These are phyloP conservation scores for Bromus sterilis DNA, from an alignment of 176 grass and related monocot species.

Conservation along the genomic window DNA sequence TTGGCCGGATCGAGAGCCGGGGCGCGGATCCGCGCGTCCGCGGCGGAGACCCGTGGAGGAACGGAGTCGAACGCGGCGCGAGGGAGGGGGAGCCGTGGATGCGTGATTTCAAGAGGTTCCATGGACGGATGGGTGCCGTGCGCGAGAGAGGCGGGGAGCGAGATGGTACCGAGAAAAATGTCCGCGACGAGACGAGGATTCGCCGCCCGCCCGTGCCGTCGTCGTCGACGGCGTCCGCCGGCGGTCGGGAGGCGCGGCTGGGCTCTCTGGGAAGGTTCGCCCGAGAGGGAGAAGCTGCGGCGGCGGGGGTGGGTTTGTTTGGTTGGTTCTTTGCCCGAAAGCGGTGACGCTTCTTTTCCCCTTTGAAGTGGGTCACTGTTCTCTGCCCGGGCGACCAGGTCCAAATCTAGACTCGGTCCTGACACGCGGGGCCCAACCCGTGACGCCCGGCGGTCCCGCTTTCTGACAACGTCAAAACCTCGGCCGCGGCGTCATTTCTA, in stretches of 20 bases:
- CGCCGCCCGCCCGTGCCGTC: background rate
- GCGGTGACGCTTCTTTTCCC: background rate
- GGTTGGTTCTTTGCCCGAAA: background rate
- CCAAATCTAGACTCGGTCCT: background rate
- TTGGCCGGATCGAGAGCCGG: background rate
- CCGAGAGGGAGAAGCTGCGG: background rate
- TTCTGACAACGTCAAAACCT: background rate
- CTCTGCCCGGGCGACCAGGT: background rate
- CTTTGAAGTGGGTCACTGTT: background rate
- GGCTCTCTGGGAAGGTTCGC: background rate
- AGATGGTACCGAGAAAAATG: background rate
- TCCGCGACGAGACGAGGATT: background rate
- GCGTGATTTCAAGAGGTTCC: background rate
- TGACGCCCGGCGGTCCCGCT: background rate
- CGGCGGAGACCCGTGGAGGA: too few relatives aligned
- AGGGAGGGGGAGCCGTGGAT: background rate
- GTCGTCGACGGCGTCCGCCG: background rate
- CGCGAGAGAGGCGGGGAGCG: background rate
- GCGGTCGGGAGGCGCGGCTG: too few relatives aligned
- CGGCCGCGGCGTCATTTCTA: background rate
- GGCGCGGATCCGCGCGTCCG: background rate
- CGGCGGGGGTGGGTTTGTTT: background rate
- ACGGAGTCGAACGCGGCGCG: background rate
- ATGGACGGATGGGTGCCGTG: background rate
- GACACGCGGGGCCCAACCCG: background rate